Percentiles rank a stretch among this genome's conserved stretches.
Evolutionary conservation across 306 rosid genomes (phyloP).

Genomic region (Parietaria judaica): DNA sequence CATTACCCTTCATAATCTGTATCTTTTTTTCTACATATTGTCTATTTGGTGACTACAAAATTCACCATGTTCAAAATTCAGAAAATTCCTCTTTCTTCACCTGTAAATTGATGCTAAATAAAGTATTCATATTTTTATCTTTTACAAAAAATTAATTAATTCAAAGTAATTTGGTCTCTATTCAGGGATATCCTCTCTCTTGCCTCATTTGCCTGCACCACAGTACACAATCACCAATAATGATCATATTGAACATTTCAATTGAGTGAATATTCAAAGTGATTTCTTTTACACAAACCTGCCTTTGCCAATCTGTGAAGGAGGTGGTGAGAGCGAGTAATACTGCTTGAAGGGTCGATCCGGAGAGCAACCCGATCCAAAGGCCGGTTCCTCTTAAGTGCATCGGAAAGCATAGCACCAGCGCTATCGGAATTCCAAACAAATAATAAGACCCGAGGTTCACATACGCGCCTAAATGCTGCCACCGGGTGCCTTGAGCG

Average conservation of each 20-base stretch:
- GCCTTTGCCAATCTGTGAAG: slow-evolving; percentile 35
- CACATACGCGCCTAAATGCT: slow-evolving; percentile 29
- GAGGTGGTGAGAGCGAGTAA: slow-evolving; percentile 19
- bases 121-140: no score
- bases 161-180: background rate
- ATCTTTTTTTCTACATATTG: no score
- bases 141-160: background rate
- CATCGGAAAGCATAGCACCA: slow-evolving; percentile 20
- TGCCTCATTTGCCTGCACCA: slow-evolving; percentile 7
- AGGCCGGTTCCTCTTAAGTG: slow-evolving; percentile 32
- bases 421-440: slow-evolving; percentile 35
- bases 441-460: slow-evolving; percentile 42
- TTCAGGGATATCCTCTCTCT: slow-evolving; percentile 11
- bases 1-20: no score
- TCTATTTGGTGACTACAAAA: no score
- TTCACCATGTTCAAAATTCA: no score
- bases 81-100: no score
- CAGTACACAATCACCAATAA: background rate
- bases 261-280: background rate
- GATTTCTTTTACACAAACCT: slow-evolving; percentile 15
- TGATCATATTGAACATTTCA: background rate
- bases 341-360: slow-evolving; percentile 19
- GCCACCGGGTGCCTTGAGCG: slow-evolving; percentile 35
- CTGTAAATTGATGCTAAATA: no score
- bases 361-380: slow-evolving; percentile 35